Base-by-base conservation (phyloP, 805 yeast genomes). In the Ogataea philodendri region DNA sequence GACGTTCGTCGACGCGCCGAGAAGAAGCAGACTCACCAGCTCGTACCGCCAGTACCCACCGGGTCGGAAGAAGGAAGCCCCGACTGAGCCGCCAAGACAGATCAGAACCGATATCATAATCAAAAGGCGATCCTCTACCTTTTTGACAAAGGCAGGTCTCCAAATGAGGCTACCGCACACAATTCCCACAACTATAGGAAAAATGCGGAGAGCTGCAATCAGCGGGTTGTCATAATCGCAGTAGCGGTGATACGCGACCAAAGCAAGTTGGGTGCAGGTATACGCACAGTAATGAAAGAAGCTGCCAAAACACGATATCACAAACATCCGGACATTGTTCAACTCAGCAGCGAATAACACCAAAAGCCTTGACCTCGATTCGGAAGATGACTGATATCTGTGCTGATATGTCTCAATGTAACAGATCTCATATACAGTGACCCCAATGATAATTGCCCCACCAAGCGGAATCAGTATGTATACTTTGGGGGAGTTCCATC, bases 401-500 rank as follows among this genome's bases (percentile, higher is more conserved):
- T 7, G 13, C 24, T 35, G 49, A 22, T 39, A 53, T 7, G 35
- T 25, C 9, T 29, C 35, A 6, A 54, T 37, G 32, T 41, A 51
- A n/a, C 32, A 15, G 10, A 44, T 39, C 46, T 69, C 75, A 49
- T 54, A 63, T 4, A 54, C 13, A 18, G 60, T 44, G 24, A 52
- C 57, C 4, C 32, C 19, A 5, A 54, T 11, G 3, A 65, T 30
- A n/a, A 62, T 32, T 3, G 64, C 15, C 8, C 62, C 31, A 1
- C 75, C 75, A 35, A 70, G 41, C 2, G 63, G 52, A 1, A 71
- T 40, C 0, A 74, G 62, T 15, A 66, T 68, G 39, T 69, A 69
- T 1, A 67, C 65, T 13, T 56, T 51, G 1, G 74, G 67, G 1
- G 55, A 37, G 4, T 52, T 51, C 75, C 76, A 71, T 1, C 52